Evolutionary conservation across 106 monocot genomes (phyloP).

Genomic region (Dendrobium catenatum): DNA sequence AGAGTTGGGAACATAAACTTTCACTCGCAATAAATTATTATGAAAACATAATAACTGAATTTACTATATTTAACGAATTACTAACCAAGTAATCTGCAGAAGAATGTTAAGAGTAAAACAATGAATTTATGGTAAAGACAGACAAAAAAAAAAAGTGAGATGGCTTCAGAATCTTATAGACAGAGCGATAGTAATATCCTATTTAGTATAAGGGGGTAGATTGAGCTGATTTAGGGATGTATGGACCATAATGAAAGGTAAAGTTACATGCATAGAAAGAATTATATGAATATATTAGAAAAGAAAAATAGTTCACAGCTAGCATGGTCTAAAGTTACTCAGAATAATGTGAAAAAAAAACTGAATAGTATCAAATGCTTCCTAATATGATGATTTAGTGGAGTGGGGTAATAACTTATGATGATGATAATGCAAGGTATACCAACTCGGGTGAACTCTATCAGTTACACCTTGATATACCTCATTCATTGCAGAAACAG

Average conservation of each 20-base stretch:
- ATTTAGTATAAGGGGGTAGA: no score
- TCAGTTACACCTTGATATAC: conserved; percentile 27
- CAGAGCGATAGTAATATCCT: background rate
- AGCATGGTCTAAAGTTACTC: background rate
- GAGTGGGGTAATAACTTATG: background rate
- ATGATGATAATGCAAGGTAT: background rate
- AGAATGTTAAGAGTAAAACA: no score
- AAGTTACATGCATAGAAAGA: background rate
- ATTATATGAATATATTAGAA: background rate
- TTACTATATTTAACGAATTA: no score
- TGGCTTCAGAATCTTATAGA: background rate
- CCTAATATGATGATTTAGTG: background rate
- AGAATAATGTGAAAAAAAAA: background rate
- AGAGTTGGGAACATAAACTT: no score
- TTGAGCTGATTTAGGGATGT: background rate
- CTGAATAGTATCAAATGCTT: background rate
- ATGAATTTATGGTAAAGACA: no score
- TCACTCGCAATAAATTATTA: no score
- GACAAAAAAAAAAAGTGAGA: background rate
- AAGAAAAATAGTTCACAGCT: background rate
- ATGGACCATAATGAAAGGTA: background rate
- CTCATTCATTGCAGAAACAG: conserved; percentile 94
- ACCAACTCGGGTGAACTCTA: background rate
- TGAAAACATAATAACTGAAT: no score
- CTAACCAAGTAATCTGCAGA: no score